Base-by-base conservation (phyloP, 73 alveolate species). In the Stentor roeselii region DNA sequence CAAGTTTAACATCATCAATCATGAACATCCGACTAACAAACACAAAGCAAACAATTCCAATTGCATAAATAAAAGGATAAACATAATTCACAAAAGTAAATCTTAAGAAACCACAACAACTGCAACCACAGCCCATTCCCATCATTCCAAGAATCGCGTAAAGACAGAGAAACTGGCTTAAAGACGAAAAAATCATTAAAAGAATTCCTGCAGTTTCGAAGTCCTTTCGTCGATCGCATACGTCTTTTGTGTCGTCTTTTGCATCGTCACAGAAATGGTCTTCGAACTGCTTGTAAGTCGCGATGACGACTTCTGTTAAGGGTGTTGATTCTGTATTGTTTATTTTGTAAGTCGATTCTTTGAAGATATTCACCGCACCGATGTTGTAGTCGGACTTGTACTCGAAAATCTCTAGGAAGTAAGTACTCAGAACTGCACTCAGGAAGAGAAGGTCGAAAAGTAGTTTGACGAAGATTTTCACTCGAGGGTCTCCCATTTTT, bases 191-290 rank as follows among this genome's bases (percentile, higher is more conserved):
- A 1, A 34, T 32, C 41, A 67, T 27, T 27, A 67, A 67, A 1
- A 67, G 34, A 30, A 67, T 67, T 40, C 80, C 80, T 30, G 80
- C 80, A 27, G 37, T 67, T 40, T 67, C 80, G 27, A 67, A 67
- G 37, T 67, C 37, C 27, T 67, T 32, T 67, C 37, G 21, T 11
- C 34, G 21, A 32, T 67, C 80, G 2, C 80, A 67, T 40, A 67
- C 2, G 1, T 67, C 37, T 67, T 30, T 34, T 21, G 27, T n/a
- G 11, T 14, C 15, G 34, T 1, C n/a, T 32, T 67, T 21, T n/a
- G 41, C 41, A 1, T 67, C 42, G 50, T 34, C 80, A 67, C 80
- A 67, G 37, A 67, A 67, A 30, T 67, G 37, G 34, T 67, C 80
- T 0, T 21, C 11, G 41, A 67, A 67, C 37, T 67, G 50, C 14